These are phyloP conservation scores for Ilyonectria destructans DNA, from an alignment of 2,329 filamentous ascomycete species.

Conservation along the genomic window DNA sequence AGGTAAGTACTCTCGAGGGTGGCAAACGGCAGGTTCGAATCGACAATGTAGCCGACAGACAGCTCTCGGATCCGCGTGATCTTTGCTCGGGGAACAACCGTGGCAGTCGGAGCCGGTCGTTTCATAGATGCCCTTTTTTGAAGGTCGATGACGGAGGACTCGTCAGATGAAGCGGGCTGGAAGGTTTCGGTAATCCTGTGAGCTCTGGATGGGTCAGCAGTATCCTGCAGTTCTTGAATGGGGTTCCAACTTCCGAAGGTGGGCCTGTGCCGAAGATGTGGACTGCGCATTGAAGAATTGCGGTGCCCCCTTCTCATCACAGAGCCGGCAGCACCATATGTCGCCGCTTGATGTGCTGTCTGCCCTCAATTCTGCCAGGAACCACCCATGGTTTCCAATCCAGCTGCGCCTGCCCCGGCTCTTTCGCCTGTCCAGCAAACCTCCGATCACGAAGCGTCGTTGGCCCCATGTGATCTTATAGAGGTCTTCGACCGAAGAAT, in stretches of 20 bases:
- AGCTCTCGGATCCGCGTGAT: constrained; percentile 29
- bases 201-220: constrained; percentile 27
- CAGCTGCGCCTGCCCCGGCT: constrained; percentile 29
- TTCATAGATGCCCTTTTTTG: constrained; percentile 23
- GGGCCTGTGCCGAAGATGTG: constrained; percentile 20
- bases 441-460: constrained; percentile 5
- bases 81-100: constrained; percentile 24
- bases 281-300: constrained; percentile 27
- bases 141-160: constrained; percentile 23
- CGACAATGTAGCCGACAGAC: constrained; percentile 27
- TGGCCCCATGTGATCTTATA: constrained; percentile 1
- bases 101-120: constrained; percentile 18
- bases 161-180: constrained; percentile 19
- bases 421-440: constrained; percentile 26
- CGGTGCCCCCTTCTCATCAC: constrained; percentile 19
- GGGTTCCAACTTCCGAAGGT: constrained; percentile 17
- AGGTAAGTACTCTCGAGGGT: constrained; percentile 27
- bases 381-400: constrained; percentile 32
- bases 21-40: constrained; percentile 26
- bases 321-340: constrained; percentile 33
- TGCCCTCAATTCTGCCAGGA: constrained; percentile 32
- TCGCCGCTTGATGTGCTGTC: constrained; percentile 27
- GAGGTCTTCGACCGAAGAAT: constrained; percentile 5
- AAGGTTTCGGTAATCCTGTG: constrained; percentile 6
- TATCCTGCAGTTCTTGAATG: constrained; percentile 16